Base-by-base conservation (phyloP, 2,329 filamentous ascomycete species). In the Phialocephala sp. region DNA sequence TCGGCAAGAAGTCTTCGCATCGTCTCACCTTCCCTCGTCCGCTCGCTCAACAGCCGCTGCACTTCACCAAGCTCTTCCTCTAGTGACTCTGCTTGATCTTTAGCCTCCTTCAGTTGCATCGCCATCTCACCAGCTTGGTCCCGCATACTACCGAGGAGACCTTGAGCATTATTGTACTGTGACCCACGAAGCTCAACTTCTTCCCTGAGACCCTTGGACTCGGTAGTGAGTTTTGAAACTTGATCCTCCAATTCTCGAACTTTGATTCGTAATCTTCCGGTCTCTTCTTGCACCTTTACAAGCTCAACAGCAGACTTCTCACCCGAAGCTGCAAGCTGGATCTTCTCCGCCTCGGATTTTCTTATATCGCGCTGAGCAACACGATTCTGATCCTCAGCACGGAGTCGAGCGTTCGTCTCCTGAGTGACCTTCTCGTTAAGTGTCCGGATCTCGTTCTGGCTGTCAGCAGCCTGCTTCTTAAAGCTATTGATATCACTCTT, bases 51-150 rank as follows among this genome's bases (percentile, higher is more conserved):
- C 67, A 97, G 85, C 65, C 92, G 87, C 76, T 97, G 93, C 2
- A 93, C 90, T 78, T 99, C 95, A 0, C 88, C 87, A 0, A 98
- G 84, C 77, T 99, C 95, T 79, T 99, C 95, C 74, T 97, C 94
- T 0, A 98, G 82, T 65, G 89, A 91, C 74, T 97, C 94, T 45
- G 89, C 91, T 70, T 93, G 89, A 59, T 90, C 87, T 67, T 91
- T 89, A 0, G 91, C 88, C 79, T 99, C 95, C 78, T 95, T 97
- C 79, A 97, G 90, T 79, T 97, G 95, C 70, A 92, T 91, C 5
- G 89, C 89, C 74, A 98, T 86, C 80, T 99, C 95, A 1, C 91
- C 87, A 0, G 90, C 91, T 80, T 98, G 93, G 73, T 97, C 93
- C 67, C 94, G 91, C 92, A 98, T 95, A 76, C 92, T 97, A 73